phyloP scores from a whole-genome alignment of 768 basidiomycete species.

The Chalciporus pseudorubinellus region DNA sequence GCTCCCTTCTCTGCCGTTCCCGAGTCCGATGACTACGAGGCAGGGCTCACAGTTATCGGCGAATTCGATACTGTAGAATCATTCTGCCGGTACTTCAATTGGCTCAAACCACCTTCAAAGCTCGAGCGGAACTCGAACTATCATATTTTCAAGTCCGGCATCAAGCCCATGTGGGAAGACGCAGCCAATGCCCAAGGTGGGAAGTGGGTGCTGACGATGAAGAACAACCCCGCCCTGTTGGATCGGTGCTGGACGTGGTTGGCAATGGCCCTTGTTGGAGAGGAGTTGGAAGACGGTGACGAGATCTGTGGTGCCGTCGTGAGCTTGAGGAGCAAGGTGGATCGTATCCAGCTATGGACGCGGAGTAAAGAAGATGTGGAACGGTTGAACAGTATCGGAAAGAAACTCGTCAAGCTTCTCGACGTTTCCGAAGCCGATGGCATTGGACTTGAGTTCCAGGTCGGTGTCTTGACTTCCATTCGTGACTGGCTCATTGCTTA shows the following conservation, averaged over 20 bases:
- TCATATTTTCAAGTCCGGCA: slow-evolving; percentile 91
- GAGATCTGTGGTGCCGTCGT: slow-evolving; percentile 86
- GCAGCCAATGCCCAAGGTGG: slow-evolving; percentile 88
- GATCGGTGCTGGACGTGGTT: slow-evolving; percentile 91
- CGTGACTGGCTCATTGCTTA: background rate
- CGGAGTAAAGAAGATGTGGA: slow-evolving; percentile 84
- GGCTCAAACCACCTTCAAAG: slow-evolving; percentile 88
- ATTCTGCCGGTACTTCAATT: slow-evolving; percentile 91
- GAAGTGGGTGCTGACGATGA: slow-evolving; percentile 95
- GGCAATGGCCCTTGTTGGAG: slow-evolving; percentile 81
- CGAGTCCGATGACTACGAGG: slow-evolving; percentile 78
- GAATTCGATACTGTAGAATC: slow-evolving; percentile 88
- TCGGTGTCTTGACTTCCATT: slow-evolving; percentile 31
- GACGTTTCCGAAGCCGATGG: slow-evolving; percentile 82
- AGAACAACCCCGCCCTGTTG: slow-evolving; percentile 71
- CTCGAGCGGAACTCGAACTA: slow-evolving; percentile 91
- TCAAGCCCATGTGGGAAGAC: slow-evolving; percentile 98
- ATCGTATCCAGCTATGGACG: slow-evolving; percentile 91
- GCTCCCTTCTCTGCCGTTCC: slow-evolving; percentile 42
- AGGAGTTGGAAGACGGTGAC: slow-evolving; percentile 63
- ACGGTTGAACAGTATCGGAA: slow-evolving; percentile 79
- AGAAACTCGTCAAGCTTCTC: slow-evolving; percentile 76
- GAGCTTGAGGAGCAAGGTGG: slow-evolving; percentile 80
- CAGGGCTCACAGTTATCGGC: slow-evolving; percentile 80
- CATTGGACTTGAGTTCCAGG: slow-evolving; percentile 90